phyloP scores from a whole-genome alignment of 306 rosid species.

The Aeschynomene evenia region DNA sequence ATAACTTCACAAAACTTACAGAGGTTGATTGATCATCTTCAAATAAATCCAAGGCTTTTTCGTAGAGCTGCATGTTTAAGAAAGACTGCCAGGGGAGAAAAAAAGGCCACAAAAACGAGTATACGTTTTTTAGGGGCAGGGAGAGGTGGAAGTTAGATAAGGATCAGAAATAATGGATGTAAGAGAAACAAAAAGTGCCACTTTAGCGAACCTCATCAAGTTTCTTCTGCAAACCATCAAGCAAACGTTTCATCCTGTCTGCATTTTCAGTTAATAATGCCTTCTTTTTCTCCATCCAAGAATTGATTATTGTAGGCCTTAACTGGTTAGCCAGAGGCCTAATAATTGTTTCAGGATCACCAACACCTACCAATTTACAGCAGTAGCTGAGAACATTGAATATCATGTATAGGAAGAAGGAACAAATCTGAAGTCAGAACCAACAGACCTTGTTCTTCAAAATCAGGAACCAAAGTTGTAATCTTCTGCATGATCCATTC shows the following conservation, averaged over 20 bases:
- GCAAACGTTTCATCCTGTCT: constrained; percentile 67
- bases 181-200: constrained; percentile 10
- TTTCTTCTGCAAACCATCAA: constrained; percentile 82
- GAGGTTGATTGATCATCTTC: constrained; percentile 93
- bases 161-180: constrained; percentile 12
- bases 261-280: constrained; percentile 72
- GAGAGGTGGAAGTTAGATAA: background rate
- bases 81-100: constrained; percentile 60
- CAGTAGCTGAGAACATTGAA: constrained; percentile 38
- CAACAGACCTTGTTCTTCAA: constrained; percentile 82
- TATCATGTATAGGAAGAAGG: constrained; percentile 23
- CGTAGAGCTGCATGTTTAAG: constrained; percentile 94
- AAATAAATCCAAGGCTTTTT: constrained; percentile 88
- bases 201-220: constrained; percentile 78
- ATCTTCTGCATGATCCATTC: constrained; percentile 91
- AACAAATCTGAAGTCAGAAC: constrained; percentile 34
- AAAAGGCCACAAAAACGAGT: constrained; percentile 4
- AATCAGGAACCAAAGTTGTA: constrained; percentile 62
- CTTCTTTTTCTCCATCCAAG: constrained; percentile 88
- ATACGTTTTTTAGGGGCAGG: background rate
- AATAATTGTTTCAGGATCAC: constrained; percentile 67
- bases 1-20: constrained; percentile 51
- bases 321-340: constrained; percentile 69
- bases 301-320: constrained; percentile 71
- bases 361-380: constrained; percentile 56